Evolutionary conservation across 495 filamentous ascomycete genomes (phyloP).

Genomic region (Articulospora tetracladia): DNA sequence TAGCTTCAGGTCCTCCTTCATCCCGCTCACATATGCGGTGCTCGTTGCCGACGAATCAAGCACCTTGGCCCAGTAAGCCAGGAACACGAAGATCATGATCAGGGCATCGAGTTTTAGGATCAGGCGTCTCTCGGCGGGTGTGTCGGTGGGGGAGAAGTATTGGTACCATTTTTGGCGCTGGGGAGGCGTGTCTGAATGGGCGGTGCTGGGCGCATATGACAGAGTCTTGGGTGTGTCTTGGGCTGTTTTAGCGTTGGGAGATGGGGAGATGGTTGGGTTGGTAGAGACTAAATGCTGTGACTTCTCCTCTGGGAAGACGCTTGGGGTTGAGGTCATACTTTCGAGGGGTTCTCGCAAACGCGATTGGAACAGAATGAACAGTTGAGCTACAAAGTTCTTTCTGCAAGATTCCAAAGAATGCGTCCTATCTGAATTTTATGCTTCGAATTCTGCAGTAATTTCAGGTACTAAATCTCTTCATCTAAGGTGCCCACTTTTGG

Average conservation of each 20-base stretch:
- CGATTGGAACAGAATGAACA: background rate
- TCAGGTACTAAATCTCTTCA: background rate
- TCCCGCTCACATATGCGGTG: slow-evolving; percentile 53
- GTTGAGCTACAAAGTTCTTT: no score
- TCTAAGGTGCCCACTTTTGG: background rate
- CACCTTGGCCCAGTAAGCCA: slow-evolving; percentile 51
- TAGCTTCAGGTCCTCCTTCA: slow-evolving; percentile 57
- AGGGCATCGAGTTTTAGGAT: slow-evolving; percentile 50
- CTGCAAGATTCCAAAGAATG: no score
- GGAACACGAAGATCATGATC: slow-evolving; percentile 58
- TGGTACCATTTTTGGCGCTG: background rate
- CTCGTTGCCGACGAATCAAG: slow-evolving; percentile 55
- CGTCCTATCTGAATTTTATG: background rate
- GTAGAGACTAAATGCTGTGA: background rate
- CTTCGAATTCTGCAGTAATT: background rate
- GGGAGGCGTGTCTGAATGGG: background rate
- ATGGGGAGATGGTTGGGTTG: background rate
- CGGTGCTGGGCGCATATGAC: background rate
- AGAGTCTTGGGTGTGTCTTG: background rate
- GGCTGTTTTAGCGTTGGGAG: background rate
- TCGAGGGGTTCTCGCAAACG: no score
- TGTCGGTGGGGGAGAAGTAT: slow-evolving; percentile 26
- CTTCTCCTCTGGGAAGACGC: background rate
- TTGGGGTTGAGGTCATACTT: background rate
- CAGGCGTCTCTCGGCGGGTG: slow-evolving; percentile 30